phyloP scores from a whole-genome alignment of 2,329 filamentous ascomycete genomes.

The Aspergillus felis region DNA sequence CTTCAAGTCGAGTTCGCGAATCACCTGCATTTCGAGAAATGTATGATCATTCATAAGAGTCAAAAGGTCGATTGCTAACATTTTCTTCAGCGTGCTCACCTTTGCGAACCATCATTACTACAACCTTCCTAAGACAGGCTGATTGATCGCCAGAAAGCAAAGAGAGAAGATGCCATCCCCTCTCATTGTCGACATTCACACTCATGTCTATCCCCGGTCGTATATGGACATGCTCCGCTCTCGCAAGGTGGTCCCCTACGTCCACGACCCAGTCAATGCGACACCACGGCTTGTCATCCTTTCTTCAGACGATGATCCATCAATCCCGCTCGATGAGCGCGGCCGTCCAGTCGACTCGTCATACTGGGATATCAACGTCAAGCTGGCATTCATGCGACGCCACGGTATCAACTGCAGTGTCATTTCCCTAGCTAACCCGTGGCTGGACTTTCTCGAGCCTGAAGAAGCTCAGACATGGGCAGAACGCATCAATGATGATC shows the following conservation, averaged over 20 bases:
- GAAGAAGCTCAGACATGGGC: conserved; percentile 62
- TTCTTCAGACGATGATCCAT: conserved; percentile 42
- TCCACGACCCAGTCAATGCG: conserved; percentile 36
- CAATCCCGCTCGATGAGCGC: conserved; percentile 44
- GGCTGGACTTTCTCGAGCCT: conserved; percentile 76
- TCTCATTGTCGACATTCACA: conserved; percentile 57
- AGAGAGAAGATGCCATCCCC: conserved; percentile 24
- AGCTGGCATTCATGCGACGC: conserved; percentile 81
- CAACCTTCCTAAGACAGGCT: not conserved
- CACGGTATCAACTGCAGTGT: conserved; percentile 80
- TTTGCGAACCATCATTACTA: not conserved
- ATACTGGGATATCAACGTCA: conserved; percentile 75
- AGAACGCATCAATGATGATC: conserved; percentile 68
- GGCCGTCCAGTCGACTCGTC: conserved; percentile 79
- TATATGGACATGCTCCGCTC: conserved; percentile 56
- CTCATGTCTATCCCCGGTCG: conserved; percentile 59
- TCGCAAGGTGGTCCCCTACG: conserved; percentile 46
- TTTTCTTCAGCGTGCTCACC: not conserved
- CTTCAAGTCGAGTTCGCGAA: not conserved
- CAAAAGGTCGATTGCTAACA: not conserved
- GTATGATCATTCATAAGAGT: not conserved
- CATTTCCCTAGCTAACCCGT: conserved; percentile 86
- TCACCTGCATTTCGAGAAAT: not conserved
- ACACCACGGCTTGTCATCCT: conserved; percentile 45
- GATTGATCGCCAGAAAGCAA: not conserved